phyloP scores from a whole-genome alignment of 2,329 filamentous ascomycete genomes.

The Emergomyces pasteurianus region DNA sequence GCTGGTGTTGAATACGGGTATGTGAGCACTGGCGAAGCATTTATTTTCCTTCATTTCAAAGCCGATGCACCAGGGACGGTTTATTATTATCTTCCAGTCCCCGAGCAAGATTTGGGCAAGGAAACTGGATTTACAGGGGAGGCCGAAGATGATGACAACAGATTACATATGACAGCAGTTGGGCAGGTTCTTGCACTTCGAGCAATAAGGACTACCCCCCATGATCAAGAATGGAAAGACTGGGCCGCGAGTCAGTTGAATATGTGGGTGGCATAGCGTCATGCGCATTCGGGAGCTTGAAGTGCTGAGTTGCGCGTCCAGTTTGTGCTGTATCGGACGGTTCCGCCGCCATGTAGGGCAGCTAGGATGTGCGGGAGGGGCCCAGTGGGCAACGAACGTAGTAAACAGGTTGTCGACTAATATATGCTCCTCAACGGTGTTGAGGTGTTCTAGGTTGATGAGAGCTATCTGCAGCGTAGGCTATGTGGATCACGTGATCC shows the following conservation, averaged over 20 bases:
- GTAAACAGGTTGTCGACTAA: too few relatives aligned
- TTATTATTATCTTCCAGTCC: conserved; percentile 23
- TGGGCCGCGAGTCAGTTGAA: conserved; percentile 10
- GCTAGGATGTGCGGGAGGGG: too few relatives aligned
- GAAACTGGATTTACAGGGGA: conserved; percentile 12
- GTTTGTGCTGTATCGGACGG: too few relatives aligned
- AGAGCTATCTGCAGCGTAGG: too few relatives aligned
- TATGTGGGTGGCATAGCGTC: conserved; percentile 16
- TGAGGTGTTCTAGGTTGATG: too few relatives aligned
- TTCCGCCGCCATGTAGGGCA: too few relatives aligned
- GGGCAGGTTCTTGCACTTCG: conserved; percentile 20
- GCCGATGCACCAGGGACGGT: conserved; percentile 18
- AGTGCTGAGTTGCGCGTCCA: too few relatives aligned
- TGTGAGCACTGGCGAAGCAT: conserved; percentile 33
- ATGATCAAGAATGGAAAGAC: conserved; percentile 12
- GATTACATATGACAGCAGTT: conserved; percentile 21
- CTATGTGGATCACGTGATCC: too few relatives aligned
- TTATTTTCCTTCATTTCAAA: conserved; percentile 33
- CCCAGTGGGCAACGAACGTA: too few relatives aligned
- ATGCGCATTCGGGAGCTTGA: too few relatives aligned
- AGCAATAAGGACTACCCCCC: conserved; percentile 13
- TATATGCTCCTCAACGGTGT: too few relatives aligned
- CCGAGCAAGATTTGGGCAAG: conserved; percentile 18
- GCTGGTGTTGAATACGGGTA: conserved; percentile 34
- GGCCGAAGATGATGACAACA: conserved; percentile 8